A percentile compares a stretch with the other conserved stretches of the same genome.
Evolutionary conservation across 805 yeast genomes (phyloP).

Genomic region (Scheffersomyces ergatensis): DNA sequence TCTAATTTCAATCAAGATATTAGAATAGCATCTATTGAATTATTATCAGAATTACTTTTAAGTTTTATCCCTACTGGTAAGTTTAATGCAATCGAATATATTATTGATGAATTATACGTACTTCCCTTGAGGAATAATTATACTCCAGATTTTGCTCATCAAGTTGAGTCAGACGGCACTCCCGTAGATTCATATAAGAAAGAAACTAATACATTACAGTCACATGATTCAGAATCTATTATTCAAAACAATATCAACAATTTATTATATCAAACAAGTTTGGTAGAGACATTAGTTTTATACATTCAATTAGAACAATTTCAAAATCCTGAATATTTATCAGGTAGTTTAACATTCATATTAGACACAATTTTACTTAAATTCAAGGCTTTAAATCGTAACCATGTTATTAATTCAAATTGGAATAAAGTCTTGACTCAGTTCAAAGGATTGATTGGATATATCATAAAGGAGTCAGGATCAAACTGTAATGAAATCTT

Average conservation of each 20-base stretch:
- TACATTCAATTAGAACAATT: constrained; percentile 40
- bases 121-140: constrained; percentile 30
- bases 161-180: constrained; percentile 18
- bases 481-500: constrained; percentile 35
- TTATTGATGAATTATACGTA: constrained; percentile 25
- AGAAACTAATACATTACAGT: constrained; percentile 16
- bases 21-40: constrained; percentile 34
- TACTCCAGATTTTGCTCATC: constrained; percentile 19
- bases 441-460: constrained; percentile 27
- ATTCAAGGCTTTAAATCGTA: constrained; percentile 19
- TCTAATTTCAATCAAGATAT: constrained; percentile 32
- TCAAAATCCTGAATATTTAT: constrained; percentile 35
- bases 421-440: constrained; percentile 31
- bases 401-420: constrained; percentile 28
- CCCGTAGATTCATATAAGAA: constrained; percentile 10
- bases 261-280: constrained; percentile 25
- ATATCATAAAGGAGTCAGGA: constrained; percentile 35
- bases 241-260: constrained; percentile 17
- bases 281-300: constrained; percentile 30
- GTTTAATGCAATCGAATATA: constrained; percentile 32
- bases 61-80: constrained; percentile 40
- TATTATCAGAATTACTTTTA: constrained; percentile 30
- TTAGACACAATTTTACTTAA: constrained; percentile 28
- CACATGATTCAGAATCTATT: constrained; percentile 26
- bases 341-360: constrained; percentile 22